Conservation (phyloP, 2,329 filamentous ascomycete species). For the Ilyonectria destructans region DNA sequence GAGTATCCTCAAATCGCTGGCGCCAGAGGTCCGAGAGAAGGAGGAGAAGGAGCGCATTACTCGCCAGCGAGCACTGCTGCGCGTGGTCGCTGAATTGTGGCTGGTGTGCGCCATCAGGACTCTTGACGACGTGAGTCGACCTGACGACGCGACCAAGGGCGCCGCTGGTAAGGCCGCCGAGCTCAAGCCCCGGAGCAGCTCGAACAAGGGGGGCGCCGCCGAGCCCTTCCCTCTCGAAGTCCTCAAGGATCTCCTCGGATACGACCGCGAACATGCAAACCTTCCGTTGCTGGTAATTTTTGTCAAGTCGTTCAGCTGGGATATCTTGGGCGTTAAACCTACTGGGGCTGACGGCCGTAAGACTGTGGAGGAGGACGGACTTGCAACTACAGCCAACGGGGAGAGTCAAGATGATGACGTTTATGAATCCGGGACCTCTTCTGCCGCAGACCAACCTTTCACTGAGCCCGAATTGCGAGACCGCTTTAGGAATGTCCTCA, state of each 20-base stretch:
- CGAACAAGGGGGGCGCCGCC: constrained; percentile 74
- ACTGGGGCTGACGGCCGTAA: constrained; percentile 85
- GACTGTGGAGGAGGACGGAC: constrained; percentile 85
- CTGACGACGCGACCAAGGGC: constrained; percentile 76
- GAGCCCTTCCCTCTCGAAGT: constrained; percentile 98
- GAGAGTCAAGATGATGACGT: constrained; percentile 59
- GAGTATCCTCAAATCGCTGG: constrained; percentile 82
- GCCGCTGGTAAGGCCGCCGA: constrained; percentile 75
- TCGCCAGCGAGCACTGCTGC: constrained; percentile 87
- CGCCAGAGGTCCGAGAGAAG: constrained; percentile 88
- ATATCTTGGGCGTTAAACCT: constrained; percentile 87
- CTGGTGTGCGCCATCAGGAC: constrained; percentile 90
- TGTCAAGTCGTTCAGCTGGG: constrained; percentile 97
- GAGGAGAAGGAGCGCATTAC: constrained; percentile 95
- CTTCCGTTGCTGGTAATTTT: constrained; percentile 94
- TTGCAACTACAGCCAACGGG: constrained; percentile 64
- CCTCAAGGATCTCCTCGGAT: constrained; percentile 94
- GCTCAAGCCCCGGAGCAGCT: constrained; percentile 69
- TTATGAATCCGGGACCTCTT: constrained; percentile 41
- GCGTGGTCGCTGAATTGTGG: constrained; percentile 97
- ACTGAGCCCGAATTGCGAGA: constrained; percentile 84
- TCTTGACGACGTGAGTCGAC: constrained; percentile 76
- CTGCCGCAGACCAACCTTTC: constrained; percentile 79
- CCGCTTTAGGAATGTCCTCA: constrained; percentile 88
- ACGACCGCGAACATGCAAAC: constrained; percentile 94